Percentiles rank a stretch among this genome's conserved stretches.
phyloP scores from a whole-genome alignment of 148 eudicot genomes.

The Persicaria maculosa region DNA sequence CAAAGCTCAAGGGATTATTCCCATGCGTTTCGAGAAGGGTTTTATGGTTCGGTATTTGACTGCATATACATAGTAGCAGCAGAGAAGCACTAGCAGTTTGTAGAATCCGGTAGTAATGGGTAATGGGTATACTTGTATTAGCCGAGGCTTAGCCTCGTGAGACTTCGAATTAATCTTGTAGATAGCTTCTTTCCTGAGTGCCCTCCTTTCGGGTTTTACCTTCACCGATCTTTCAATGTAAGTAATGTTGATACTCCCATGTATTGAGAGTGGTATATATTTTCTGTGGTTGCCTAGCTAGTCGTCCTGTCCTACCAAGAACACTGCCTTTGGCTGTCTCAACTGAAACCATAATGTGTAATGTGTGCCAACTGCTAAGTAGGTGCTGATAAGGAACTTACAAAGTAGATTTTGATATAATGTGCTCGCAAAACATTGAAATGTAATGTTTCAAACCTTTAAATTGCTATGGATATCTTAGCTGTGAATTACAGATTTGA shows the following conservation, averaged over 20 bases:
- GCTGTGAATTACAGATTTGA: conserved; percentile 5
- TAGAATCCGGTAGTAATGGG: conserved; percentile 7
- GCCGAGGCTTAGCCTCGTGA: conserved; percentile 6
- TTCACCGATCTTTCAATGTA: background rate
- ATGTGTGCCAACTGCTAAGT: too few species aligned
- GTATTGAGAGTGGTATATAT: background rate
- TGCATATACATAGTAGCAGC: conserved; percentile 6
- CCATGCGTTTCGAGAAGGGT: background rate
- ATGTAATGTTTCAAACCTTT: background rate
- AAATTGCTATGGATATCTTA: conserved; percentile 1
- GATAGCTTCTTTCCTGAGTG: background rate
- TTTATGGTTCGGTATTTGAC: background rate
- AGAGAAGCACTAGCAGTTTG: background rate
- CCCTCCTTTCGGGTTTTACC: background rate
- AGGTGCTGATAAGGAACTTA: too few species aligned
- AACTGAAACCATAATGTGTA: too few species aligned
- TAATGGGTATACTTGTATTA: conserved; percentile 10
- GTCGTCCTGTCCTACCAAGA: background rate
- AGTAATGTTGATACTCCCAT: background rate
- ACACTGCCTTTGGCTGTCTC: too few species aligned
- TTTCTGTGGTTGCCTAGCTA: background rate
- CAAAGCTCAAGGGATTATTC: background rate
- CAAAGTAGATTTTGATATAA: too few species aligned
- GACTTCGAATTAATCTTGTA: conserved; percentile 1
- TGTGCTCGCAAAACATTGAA: background rate